Conservation (phyloP, 495 filamentous ascomycete genomes). For the Aspergillus baeticus region DNA sequence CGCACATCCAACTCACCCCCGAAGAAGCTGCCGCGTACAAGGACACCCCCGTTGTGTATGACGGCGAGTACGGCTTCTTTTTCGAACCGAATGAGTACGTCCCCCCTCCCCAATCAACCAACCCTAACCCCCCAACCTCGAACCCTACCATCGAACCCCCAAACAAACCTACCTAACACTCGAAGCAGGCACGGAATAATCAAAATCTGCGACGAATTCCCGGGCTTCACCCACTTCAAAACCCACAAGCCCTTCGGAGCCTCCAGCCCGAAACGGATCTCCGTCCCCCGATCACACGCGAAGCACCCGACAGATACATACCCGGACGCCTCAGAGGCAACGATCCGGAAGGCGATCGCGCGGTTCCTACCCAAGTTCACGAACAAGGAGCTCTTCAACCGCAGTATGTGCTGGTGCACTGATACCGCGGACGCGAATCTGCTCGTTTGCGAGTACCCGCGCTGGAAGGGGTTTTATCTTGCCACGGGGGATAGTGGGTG, state of each 20-base stretch:
- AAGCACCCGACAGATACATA: conserved; percentile 2
- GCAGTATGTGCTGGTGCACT: conserved; percentile 4
- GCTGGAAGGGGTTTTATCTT: not conserved
- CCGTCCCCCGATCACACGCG: conserved; percentile 1
- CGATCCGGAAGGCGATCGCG: not conserved
- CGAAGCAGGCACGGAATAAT: not conserved
- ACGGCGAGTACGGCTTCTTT: conserved; percentile 53
- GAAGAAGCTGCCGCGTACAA: conserved; percentile 43
- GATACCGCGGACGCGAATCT: conserved; percentile 1
- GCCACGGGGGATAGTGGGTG: conserved; percentile 1
- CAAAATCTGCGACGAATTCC: conserved; percentile 7
- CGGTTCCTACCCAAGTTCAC: not conserved
- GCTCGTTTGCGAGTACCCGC: conserved; percentile 1
- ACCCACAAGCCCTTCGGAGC: not conserved
- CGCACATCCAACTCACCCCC: conserved; percentile 44
- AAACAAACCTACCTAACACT: not conserved
- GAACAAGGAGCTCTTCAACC: conserved; percentile 1
- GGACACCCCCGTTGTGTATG: conserved; percentile 47
- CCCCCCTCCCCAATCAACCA: not conserved
- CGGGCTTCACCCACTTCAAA: conserved; percentile 3
- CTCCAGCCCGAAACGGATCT: not conserved
- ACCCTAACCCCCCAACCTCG: not conserved
- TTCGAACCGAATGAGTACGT: conserved; percentile 46
- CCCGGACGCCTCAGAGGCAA: not conserved
- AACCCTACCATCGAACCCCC: not conserved